These are phyloP conservation scores for Leccinum truebloodii DNA, from an alignment of 768 basidiomycete species.

Conservation along the genomic window DNA sequence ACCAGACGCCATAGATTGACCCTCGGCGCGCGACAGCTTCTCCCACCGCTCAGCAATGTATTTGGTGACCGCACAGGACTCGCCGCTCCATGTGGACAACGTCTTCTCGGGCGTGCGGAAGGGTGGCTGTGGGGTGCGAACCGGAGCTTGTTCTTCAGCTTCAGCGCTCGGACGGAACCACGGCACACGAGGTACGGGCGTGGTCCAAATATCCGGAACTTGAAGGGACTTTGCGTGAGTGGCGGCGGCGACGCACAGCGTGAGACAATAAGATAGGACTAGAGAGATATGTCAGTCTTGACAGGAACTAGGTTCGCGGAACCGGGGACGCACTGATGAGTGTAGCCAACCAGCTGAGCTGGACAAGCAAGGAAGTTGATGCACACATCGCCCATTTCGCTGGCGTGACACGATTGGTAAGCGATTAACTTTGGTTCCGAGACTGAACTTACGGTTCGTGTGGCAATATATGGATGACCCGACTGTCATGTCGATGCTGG, in stretches of 20 bases:
- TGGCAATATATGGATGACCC: constrained; percentile 42
- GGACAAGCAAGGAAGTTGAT: constrained; percentile 48
- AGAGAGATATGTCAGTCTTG: constrained; percentile 4
- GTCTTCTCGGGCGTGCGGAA: constrained; percentile 12
- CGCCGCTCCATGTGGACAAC: constrained; percentile 9
- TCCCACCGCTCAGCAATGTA: constrained; percentile 36
- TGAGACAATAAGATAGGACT: constrained; percentile 59
- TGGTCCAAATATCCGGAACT: constrained; percentile 50
- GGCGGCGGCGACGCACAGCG: constrained; percentile 47
- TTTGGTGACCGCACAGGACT: constrained; percentile 26
- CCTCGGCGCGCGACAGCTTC: constrained; percentile 26
- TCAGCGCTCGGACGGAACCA: constrained; percentile 50
- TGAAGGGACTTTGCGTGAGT: constrained; percentile 41
- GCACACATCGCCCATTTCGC: constrained; percentile 47
- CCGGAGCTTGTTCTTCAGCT: constrained; percentile 1
- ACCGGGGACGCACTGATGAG: constrained; percentile 42
- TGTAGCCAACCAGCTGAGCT: constrained; percentile 49
- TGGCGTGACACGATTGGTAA: constrained; percentile 19
- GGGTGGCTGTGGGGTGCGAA: constrained; percentile 5
- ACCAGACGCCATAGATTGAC: constrained; percentile 17
- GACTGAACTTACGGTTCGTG: constrained; percentile 32
- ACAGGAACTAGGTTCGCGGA: background rate
- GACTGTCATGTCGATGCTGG: constrained; percentile 48
- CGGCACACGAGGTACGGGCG: constrained; percentile 49
- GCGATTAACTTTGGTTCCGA: background rate